A percentile compares a stretch with the other conserved stretches of the same genome.
These are phyloP conservation scores for Coemansia sp. DNA, from an alignment of 192 early-diverging fungal species.

Conservation along the genomic window DNA sequence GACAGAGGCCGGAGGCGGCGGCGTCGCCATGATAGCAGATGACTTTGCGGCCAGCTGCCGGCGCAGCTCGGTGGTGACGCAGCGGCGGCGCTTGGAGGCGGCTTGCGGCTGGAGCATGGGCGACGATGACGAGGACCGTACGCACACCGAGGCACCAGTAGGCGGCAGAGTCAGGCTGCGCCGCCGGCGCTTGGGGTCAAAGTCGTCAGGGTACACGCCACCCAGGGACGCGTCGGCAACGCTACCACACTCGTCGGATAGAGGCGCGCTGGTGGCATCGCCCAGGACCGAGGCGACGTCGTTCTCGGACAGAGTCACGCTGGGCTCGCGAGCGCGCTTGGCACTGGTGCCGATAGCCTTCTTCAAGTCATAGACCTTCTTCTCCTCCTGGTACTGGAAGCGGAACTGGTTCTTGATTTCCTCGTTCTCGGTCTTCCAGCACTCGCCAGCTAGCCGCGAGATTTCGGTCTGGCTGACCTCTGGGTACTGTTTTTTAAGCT, in stretches of 20 bases:
- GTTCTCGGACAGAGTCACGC: constrained; percentile 23
- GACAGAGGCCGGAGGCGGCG: constrained; percentile 7
- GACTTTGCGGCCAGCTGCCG: constrained; percentile 48
- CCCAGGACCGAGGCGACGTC: constrained; percentile 10
- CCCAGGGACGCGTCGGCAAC: neutral
- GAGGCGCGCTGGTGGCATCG: constrained; percentile 25
- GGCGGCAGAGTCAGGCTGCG: constrained; percentile 45
- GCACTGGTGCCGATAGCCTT: constrained; percentile 27
- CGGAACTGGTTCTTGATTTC: constrained; percentile 51
- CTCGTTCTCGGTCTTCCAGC: constrained; percentile 49
- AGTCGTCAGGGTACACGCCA: constrained; percentile 14
- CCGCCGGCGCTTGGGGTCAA: constrained; percentile 30
- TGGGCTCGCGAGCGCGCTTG: constrained; percentile 34
- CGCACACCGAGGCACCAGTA: neutral
- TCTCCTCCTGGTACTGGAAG: constrained; percentile 40
- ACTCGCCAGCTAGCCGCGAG: constrained; percentile 51
- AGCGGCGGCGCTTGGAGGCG: constrained; percentile 44
- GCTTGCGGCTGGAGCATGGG: constrained; percentile 28
- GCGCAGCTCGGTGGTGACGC: constrained; percentile 47
- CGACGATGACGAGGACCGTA: constrained; percentile 38
- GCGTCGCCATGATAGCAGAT: constrained; percentile 18
- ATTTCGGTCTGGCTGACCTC: constrained; percentile 53
- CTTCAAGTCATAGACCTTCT: constrained; percentile 49
- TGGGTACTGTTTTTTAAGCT: constrained; percentile 47
- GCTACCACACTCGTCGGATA: constrained; percentile 4